phyloP scores from a whole-genome alignment of 164 flowering plant genomes.

The Tetrastigma voinierianum region DNA sequence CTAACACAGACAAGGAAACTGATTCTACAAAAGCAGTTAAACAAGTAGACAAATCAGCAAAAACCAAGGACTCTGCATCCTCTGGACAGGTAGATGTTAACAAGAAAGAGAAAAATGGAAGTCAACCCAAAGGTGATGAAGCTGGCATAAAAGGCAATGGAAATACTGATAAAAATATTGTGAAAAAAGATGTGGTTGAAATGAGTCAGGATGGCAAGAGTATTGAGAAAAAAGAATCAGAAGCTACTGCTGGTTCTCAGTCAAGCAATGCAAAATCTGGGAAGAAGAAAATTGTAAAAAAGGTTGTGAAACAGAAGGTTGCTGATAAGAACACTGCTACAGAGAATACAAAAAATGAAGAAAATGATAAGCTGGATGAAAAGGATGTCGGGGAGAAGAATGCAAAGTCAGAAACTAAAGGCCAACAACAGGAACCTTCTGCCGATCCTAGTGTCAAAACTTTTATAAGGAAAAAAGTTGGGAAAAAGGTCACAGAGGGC shows the following conservation, averaged over 20 bases:
- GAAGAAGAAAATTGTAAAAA: constrained; percentile 68
- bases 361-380: constrained; percentile 32
- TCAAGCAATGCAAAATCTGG: constrained; percentile 35
- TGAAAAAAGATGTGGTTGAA: constrained; percentile 21
- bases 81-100: constrained; percentile 25
- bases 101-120: constrained; percentile 24
- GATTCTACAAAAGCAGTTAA: constrained; percentile 28
- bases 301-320: constrained; percentile 64
- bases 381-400: constrained; percentile 31
- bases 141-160: constrained; percentile 19
- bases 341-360: constrained; percentile 18
- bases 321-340: constrained; percentile 33
- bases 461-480: constrained; percentile 37
- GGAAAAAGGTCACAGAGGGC: constrained; percentile 39
- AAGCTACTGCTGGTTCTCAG: constrained; percentile 28
- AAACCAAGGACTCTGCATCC: constrained; percentile 29
- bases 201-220: constrained; percentile 19
- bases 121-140: constrained; percentile 14
- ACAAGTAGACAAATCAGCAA: constrained; percentile 23
- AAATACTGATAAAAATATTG: constrained; percentile 15
- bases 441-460: constrained; percentile 40
- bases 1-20: constrained; percentile 23
- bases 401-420: constrained; percentile 25
- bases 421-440: constrained; percentile 31
- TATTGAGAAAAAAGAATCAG: constrained; percentile 31